These are phyloP conservation scores for Adenanthera pavonina DNA, from an alignment of 306 rosid genomes.

Conservation along the genomic window DNA sequence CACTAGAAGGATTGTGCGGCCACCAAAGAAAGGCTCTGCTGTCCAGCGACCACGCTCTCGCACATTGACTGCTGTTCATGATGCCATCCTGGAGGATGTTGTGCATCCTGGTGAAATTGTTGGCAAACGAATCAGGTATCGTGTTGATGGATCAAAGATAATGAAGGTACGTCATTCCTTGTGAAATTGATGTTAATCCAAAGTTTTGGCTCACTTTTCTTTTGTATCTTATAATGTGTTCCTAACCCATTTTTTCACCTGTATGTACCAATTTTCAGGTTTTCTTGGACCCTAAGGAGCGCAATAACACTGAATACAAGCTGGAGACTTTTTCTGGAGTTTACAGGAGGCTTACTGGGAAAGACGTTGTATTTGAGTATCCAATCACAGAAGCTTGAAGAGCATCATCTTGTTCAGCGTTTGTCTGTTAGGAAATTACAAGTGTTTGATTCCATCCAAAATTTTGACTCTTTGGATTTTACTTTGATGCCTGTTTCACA, in stretches of 20 bases:
- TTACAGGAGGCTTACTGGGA: constrained; percentile 62
- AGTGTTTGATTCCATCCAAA: constrained; percentile 8
- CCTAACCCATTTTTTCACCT: background rate
- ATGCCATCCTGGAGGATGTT: constrained; percentile 71
- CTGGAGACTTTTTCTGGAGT: constrained; percentile 61
- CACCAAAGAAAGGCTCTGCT: constrained; percentile 86
- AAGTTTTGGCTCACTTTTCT: background rate
- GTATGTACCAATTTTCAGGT: constrained; percentile 38
- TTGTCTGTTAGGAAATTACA: constrained; percentile 10
- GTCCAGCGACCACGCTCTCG: constrained; percentile 75
- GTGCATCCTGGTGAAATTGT: constrained; percentile 75
- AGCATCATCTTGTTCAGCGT: background rate
- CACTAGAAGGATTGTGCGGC: constrained; percentile 69
- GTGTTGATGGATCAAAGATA: constrained; percentile 68
- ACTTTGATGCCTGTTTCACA: constrained; percentile 3
- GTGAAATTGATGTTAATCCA: background rate
- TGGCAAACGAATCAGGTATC: constrained; percentile 62
- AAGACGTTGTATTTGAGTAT: constrained; percentile 59
- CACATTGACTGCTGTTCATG: constrained; percentile 76
- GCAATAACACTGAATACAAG: constrained; percentile 65
- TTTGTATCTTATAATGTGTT: background rate
- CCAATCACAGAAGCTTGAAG: constrained; percentile 52
- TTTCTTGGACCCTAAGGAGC: constrained; percentile 61
- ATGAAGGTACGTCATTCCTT: constrained; percentile 51
- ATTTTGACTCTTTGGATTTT: constrained; percentile 19